Evolutionary conservation across 148 eudicot genomes (phyloP).

Genomic region (Camellia granthamiana): DNA sequence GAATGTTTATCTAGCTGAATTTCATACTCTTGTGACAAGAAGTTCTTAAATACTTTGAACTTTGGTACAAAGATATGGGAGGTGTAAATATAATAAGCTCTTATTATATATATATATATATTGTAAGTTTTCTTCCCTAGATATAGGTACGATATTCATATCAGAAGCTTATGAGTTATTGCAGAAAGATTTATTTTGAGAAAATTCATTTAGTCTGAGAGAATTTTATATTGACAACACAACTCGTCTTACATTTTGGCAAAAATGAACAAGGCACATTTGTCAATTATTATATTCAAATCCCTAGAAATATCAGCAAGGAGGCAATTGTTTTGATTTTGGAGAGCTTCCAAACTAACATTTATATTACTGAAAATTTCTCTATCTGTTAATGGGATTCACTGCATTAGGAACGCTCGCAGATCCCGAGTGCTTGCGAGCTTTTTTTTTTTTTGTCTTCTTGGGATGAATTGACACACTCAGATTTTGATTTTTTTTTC

Average conservation of each 20-base stretch:
- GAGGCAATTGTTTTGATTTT: neutral
- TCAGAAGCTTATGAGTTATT: neutral
- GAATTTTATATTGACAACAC: neutral
- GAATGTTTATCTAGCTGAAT: too few species aligned
- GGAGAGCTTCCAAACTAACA: neutral
- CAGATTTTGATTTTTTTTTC: neutral
- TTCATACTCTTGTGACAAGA: too few species aligned
- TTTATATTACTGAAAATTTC: neutral
- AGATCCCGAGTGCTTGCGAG: too few species aligned
- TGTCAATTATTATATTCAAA: too few species aligned
- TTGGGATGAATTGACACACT: too few species aligned
- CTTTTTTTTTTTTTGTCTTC: too few species aligned
- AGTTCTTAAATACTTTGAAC: too few species aligned
- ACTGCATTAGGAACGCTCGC: neutral
- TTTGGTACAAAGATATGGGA: neutral
- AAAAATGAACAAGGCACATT: too few species aligned
- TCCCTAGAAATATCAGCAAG: neutral
- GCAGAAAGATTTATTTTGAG: neutral
- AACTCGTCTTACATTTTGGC: neutral
- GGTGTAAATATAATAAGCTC: neutral
- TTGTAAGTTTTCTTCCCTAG: neutral
- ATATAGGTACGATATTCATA: neutral
- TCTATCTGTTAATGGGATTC: neutral
- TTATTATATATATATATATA: neutral
- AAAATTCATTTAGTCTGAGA: neutral